Evolutionary conservation across 441 rosid species (phyloP).

Genomic region (Geranium incanum): DNA sequence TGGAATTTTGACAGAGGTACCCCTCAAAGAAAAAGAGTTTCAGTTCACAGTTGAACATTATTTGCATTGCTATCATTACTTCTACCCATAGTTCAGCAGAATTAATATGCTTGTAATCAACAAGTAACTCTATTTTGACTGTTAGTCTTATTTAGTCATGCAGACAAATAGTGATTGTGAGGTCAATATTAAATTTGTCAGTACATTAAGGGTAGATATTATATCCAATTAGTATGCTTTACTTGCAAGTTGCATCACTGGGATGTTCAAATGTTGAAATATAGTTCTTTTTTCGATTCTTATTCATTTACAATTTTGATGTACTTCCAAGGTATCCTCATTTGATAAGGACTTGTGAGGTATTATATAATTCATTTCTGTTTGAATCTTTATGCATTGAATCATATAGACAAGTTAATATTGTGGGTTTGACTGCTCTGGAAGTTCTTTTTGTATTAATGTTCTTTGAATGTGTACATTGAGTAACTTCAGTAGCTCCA

Average conservation of each 20-base stretch:
- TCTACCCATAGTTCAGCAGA: not conserved
- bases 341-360: conserved; percentile 23
- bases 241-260: conserved; percentile 14
- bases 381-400: conserved; percentile 20
- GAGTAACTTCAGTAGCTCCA: conserved; percentile 38
- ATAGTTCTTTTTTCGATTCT: conserved; percentile 16
- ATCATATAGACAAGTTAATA: conserved; percentile 13
- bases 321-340: conserved; percentile 17
- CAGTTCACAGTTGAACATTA: not conserved
- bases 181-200: not conserved
- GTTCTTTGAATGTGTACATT: conserved; percentile 20
- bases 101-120: not conserved
- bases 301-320: conserved; percentile 16
- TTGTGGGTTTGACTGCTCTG: conserved; percentile 18
- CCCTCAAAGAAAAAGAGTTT: not conserved
- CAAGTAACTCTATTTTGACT: not conserved
- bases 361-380: conserved; percentile 23
- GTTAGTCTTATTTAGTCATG: conserved; percentile 5
- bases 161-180: not conserved
- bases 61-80: not conserved
- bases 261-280: conserved; percentile 12
- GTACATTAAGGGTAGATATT: not conserved
- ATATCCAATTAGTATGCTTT: conserved; percentile 8
- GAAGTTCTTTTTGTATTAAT: conserved; percentile 23
- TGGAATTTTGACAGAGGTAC: not conserved